phyloP scores from a whole-genome alignment of 1,284 basidiomycete species.

The Athelia sp. region DNA sequence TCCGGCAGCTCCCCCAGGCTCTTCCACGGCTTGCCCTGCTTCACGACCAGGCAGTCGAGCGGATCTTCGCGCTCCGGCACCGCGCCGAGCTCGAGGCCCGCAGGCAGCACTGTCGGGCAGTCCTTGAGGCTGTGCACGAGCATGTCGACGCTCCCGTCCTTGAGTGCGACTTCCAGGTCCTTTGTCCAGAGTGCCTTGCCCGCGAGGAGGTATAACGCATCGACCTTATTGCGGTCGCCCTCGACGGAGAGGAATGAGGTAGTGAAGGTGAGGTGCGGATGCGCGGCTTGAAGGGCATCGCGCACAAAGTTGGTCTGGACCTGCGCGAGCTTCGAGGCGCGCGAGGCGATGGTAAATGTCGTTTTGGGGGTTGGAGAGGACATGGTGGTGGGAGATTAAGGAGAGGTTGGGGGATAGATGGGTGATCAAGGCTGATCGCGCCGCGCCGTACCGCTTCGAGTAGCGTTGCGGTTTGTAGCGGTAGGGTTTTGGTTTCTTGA shows the following conservation, averaged over 20 bases:
- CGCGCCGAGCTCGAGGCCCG: slow-evolving; percentile 83
- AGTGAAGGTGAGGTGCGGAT: slow-evolving; percentile 48
- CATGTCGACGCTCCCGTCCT: slow-evolving; percentile 77
- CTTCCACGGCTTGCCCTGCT: slow-evolving; percentile 70
- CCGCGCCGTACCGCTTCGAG: too few relatives aligned
- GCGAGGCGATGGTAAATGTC: slow-evolving; percentile 72
- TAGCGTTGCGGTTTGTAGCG: too few relatives aligned
- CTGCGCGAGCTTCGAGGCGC: slow-evolving; percentile 81
- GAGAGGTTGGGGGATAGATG: too few relatives aligned
- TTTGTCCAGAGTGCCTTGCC: slow-evolving; percentile 94
- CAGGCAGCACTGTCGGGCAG: slow-evolving; percentile 84
- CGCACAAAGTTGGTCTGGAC: slow-evolving; percentile 80
- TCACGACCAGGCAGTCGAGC: slow-evolving; percentile 87
- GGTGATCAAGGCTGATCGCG: too few relatives aligned
- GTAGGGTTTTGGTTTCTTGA: too few relatives aligned
- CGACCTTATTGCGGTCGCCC: slow-evolving; percentile 89
- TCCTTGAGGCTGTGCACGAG: slow-evolving; percentile 95
- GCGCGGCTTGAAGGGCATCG: slow-evolving; percentile 45
- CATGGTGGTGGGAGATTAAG: too few relatives aligned
- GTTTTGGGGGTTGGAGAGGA: too few relatives aligned
- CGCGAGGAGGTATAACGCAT: slow-evolving; percentile 74
- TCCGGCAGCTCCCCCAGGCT: slow-evolving; percentile 81
- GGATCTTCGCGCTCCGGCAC: slow-evolving; percentile 89
- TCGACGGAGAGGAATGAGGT: slow-evolving; percentile 87
- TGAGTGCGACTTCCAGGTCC: slow-evolving; percentile 85